A percentile compares a stretch with the other conserved stretches of the same genome.
These are phyloP conservation scores for Jasminum sambac DNA, from an alignment of 257 asterid genomes.

Conservation along the genomic window DNA sequence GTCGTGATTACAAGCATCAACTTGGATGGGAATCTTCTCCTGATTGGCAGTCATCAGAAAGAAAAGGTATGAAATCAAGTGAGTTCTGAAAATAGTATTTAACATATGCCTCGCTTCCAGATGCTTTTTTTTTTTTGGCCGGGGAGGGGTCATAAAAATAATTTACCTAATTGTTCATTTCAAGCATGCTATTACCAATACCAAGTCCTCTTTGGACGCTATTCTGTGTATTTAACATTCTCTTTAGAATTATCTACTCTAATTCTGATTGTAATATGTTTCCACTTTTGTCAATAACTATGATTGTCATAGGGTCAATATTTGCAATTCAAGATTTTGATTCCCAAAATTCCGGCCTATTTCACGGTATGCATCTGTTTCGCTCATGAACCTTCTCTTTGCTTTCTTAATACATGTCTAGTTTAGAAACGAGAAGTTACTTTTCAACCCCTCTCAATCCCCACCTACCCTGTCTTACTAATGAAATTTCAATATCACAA, in stretches of 20 bases:
- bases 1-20: constrained; percentile 93
- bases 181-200: not conserved
- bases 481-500: not conserved
- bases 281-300: constrained; percentile 22
- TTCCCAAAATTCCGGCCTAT: constrained; percentile 96
- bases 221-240: constrained; percentile 19
- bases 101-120: constrained; percentile 10
- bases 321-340: constrained; percentile 78
- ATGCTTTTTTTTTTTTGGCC: not conserved
- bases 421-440: not conserved
- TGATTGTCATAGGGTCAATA: constrained; percentile 62
- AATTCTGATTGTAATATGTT: constrained; percentile 6
- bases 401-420: not conserved
- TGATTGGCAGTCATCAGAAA: constrained; percentile 89
- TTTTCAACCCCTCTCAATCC: not conserved
- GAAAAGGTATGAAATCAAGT: constrained; percentile 57
- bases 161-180: constrained; percentile 13
- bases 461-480: not conserved
- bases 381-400: constrained; percentile 2
- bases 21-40: constrained; percentile 72
- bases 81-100: constrained; percentile 13
- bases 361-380: constrained; percentile 66
- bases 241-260: constrained; percentile 8
- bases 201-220: constrained; percentile 10
- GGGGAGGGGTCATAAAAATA: not conserved